Base-by-base conservation (phyloP, 345 rosid species). In the Salix suchowensis region DNA sequence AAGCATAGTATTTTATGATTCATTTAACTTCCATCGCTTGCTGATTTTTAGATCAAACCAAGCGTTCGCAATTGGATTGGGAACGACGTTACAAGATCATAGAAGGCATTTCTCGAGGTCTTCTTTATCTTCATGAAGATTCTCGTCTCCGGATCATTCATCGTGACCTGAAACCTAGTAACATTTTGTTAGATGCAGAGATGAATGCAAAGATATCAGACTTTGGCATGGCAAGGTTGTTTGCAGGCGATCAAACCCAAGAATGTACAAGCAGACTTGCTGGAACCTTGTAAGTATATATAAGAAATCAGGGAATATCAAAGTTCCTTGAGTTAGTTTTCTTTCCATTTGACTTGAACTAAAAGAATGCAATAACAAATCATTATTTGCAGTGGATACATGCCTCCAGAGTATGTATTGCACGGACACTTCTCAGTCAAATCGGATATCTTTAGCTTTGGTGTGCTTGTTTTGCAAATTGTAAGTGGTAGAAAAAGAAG, bases 181-280 rank as follows among this genome's bases (percentile, higher is more conserved):
- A 37, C 13, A 32, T 61, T 26, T 54, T 4, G 2, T 23, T 73
- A 42, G 81, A 78, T 44, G 67, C 24, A 30, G 67, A 85, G 18
- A 78, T 85, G 86, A 78, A 80, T n/a, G 86, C 87, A 0, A 85
- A 84, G 81, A 80, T 87, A 54, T 76, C 86, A 73, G 87, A 87
- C 60, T 84, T 87, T 7, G 87, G 88, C n/a, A 82, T 72, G 79
- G 88, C 90, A 13, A 85, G 81, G 70, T 67, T 87, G 36, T 77
- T 87, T 60, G 80, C 71, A 13, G 75, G 67, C 28, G 88, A 84
- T 71, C 88, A 84, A 77, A 75, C 79, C 36, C 84, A 77, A 79
- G 87, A 54, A 28, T 68, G 54, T 77, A 81, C 88, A 21, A 55
- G 55, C 13, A 84, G 72, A 48, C 75, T 88, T 6, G 84, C 76